These are phyloP conservation scores for Saccharata proteae DNA, from an alignment of 2,329 filamentous ascomycete species.

Conservation along the genomic window DNA sequence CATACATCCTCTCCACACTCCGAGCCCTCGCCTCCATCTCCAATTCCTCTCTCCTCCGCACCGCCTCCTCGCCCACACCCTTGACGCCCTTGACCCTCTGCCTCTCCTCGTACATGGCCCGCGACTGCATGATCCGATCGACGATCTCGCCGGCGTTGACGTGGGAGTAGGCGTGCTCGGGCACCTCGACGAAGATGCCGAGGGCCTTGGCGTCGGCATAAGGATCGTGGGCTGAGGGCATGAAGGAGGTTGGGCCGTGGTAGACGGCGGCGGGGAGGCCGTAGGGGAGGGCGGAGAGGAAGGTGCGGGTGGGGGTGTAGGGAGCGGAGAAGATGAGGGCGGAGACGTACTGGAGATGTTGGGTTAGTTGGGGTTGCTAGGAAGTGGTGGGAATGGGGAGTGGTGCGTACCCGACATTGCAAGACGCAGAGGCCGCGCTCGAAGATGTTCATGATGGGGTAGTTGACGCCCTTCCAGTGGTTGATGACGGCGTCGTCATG, in stretches of 20 bases:
- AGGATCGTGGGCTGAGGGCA: conserved; percentile 47
- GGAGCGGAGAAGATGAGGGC: conserved; percentile 83
- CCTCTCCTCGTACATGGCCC: conserved; percentile 79
- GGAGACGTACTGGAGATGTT: conserved; percentile 58
- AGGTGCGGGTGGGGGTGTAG: conserved; percentile 69
- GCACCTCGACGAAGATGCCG: conserved; percentile 73
- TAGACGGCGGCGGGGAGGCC: conserved; percentile 66
- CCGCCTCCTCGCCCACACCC: conserved; percentile 54
- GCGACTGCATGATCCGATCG: conserved; percentile 73
- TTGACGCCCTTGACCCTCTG: conserved; percentile 87
- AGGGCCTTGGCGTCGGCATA: conserved; percentile 71
- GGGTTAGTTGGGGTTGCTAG: conserved; percentile 10
- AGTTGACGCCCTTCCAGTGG: conserved; percentile 92
- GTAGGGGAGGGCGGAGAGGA: conserved; percentile 61
- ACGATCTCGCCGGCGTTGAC: conserved; percentile 93
- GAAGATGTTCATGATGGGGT: conserved; percentile 99
- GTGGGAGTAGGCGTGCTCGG: conserved; percentile 64
- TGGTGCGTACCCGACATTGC: conserved; percentile 65
- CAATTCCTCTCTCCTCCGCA: conserved; percentile 24
- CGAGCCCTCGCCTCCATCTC: conserved; percentile 18
- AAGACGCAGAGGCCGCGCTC: conserved; percentile 91
- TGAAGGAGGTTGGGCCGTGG: conserved; percentile 91
- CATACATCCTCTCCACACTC: conserved; percentile 4
- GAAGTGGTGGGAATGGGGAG: conserved; percentile 10
- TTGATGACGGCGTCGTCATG: conserved; percentile 96